phyloP scores from a whole-genome alignment of 257 asterid species.

The Apocynum venetum region DNA sequence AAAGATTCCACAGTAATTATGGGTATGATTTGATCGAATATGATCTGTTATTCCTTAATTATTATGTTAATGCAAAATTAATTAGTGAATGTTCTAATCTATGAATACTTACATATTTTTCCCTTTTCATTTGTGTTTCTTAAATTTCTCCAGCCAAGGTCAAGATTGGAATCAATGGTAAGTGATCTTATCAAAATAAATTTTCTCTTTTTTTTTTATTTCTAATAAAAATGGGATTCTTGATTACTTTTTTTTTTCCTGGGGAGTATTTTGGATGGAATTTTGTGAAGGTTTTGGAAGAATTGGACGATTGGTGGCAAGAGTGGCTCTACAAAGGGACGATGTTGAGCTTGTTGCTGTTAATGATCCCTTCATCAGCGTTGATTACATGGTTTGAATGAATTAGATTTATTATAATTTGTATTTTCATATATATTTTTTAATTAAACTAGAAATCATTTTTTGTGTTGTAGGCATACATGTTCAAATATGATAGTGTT shows the following conservation, averaged over 20 bases:
- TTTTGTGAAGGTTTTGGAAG: conserved; percentile 49
- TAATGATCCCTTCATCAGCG: conserved; percentile 58
- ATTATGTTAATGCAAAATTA: no score
- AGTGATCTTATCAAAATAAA: neutral
- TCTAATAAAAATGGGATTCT: neutral
- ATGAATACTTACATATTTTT: neutral
- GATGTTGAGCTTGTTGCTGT: conserved; percentile 66
- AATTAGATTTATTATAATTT: neutral
- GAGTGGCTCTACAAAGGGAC: conserved; percentile 58
- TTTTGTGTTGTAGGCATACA: conserved; percentile 5
- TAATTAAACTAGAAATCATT: neutral
- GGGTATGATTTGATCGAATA: neutral
- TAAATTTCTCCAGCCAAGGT: conserved; percentile 31
- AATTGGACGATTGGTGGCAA: conserved; percentile 58
- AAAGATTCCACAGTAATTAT: neutral
- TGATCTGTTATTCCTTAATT: neutral
- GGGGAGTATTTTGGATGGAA: neutral
- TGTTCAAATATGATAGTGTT: conserved; percentile 25
- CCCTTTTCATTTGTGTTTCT: neutral
- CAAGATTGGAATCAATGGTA: conserved; percentile 78
- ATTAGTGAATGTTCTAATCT: neutral
- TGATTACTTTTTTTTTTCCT: neutral
- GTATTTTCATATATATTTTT: neutral
- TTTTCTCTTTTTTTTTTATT: neutral
- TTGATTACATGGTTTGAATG: conserved; percentile 46